Conservation (phyloP, 1,139 yeast genomes). For the Lodderomyces pseudojiufengensis region DNA sequence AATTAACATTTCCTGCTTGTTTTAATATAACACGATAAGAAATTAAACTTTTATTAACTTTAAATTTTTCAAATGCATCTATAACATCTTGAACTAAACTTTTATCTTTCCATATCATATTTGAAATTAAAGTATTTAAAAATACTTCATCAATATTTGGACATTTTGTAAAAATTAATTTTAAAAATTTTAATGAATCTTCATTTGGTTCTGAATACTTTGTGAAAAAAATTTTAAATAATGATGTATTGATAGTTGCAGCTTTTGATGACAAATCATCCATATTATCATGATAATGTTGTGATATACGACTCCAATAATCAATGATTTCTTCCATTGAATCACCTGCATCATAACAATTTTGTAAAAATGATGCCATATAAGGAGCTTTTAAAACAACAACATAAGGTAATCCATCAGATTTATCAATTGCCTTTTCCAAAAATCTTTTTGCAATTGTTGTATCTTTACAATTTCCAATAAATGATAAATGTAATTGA, state of each 20-base stretch:
- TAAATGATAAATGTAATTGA: slow-evolving; percentile 73
- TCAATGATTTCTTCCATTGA: slow-evolving; percentile 57
- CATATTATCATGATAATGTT: slow-evolving; percentile 4
- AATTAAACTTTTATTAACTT: slow-evolving; percentile 62
- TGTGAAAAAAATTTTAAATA: slow-evolving; percentile 66
- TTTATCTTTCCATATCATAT: slow-evolving; percentile 67
- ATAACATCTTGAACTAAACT: slow-evolving; percentile 62
- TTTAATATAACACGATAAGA: slow-evolving; percentile 75
- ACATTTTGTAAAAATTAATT: slow-evolving; percentile 55
- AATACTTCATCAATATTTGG: slow-evolving; percentile 68
- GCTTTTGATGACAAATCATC: slow-evolving; percentile 43
- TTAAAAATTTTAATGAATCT: slow-evolving; percentile 57
- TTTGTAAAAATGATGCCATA: slow-evolving; percentile 62
- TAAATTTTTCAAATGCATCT: slow-evolving; percentile 56
- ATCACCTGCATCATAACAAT: slow-evolving; percentile 55
- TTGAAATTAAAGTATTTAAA: slow-evolving; percentile 71
- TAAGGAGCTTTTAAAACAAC: slow-evolving; percentile 74
- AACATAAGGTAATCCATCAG: slow-evolving; percentile 61
- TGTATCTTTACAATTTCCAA: slow-evolving; percentile 76
- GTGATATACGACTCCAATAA: slow-evolving; percentile 45
- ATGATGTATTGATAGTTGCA: slow-evolving; percentile 62
- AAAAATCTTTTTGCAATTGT: slow-evolving; percentile 70
- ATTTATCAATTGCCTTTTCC: slow-evolving; percentile 57
- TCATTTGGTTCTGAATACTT: slow-evolving; percentile 51
- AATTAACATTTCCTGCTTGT: slow-evolving; percentile 64